Percentiles rank a stretch among this genome's conserved stretches.
phyloP scores from a whole-genome alignment of 1,139 yeast species.

The Debaryomyces coudertii region DNA sequence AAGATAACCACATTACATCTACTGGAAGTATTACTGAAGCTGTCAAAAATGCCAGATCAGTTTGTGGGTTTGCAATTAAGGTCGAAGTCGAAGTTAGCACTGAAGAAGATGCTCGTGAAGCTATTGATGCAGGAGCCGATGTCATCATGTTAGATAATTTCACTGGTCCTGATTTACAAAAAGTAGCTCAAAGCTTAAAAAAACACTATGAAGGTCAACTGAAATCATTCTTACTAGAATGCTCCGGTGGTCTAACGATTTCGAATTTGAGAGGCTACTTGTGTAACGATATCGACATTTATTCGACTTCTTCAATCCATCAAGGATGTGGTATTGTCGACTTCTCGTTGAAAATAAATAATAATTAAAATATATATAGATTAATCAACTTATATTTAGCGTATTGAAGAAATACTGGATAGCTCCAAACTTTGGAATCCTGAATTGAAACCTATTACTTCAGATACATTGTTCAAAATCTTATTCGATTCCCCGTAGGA shows the following conservation, averaged over 20 bases:
- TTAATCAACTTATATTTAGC: slow-evolving; percentile 22
- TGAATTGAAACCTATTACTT: slow-evolving; percentile 45
- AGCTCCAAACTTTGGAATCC: slow-evolving; percentile 47
- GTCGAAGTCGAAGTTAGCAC: slow-evolving; percentile 90
- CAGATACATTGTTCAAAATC: slow-evolving; percentile 40
- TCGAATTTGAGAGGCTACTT: slow-evolving; percentile 67
- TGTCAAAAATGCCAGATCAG: slow-evolving; percentile 71
- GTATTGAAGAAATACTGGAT: slow-evolving; percentile 43
- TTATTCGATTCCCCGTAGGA: slow-evolving; percentile 27
- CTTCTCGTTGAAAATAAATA: slow-evolving; percentile 77
- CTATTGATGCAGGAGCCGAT: slow-evolving; percentile 94
- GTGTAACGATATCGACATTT: slow-evolving; percentile 82
- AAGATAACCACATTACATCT: slow-evolving; percentile 91
- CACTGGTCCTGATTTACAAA: slow-evolving; percentile 62
- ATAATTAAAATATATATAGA: slow-evolving; percentile 13
- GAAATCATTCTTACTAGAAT: slow-evolving; percentile 70
- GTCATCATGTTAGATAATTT: slow-evolving; percentile 95
- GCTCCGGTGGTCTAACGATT: slow-evolving; percentile 87
- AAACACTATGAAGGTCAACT: slow-evolving; percentile 53
- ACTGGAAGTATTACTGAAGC: slow-evolving; percentile 91
- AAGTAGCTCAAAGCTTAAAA: slow-evolving; percentile 68
- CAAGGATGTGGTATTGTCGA: slow-evolving; percentile 86
- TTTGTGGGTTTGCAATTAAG: slow-evolving; percentile 87
- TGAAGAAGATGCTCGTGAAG: slow-evolving; percentile 86
- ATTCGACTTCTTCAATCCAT: slow-evolving; percentile 91